Evolutionary conservation across 352 stramenopile genomes (phyloP).

Genomic region (Phytophthora cactorum): DNA sequence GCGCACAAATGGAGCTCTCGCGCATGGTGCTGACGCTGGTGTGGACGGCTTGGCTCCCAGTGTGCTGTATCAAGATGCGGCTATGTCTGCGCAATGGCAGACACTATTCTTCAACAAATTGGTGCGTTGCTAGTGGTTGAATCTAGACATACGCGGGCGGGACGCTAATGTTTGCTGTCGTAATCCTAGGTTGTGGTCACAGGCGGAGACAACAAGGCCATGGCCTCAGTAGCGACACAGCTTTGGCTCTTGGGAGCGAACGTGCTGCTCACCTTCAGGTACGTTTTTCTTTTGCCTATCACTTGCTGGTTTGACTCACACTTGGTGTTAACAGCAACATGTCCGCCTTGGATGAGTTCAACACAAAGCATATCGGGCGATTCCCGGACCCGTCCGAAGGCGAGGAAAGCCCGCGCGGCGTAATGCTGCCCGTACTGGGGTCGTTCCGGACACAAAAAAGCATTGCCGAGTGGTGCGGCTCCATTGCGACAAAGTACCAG

Average conservation of each 20-base stretch:
- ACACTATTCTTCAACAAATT: slow-evolving; percentile 60
- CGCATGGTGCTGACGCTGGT: slow-evolving; percentile 6
- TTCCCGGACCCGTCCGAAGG: slow-evolving; percentile 47
- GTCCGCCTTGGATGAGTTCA: slow-evolving; percentile 56
- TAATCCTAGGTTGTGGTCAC: slow-evolving; percentile 64
- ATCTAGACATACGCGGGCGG: not conserved
- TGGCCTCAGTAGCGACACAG: slow-evolving; percentile 58
- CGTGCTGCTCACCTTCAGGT: slow-evolving; percentile 73
- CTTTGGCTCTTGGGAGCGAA: slow-evolving; percentile 73
- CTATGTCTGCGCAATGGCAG: slow-evolving; percentile 39
- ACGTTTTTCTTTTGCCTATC: slow-evolving; percentile 24
- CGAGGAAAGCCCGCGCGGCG: slow-evolving; percentile 48
- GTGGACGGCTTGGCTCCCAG: slow-evolving; percentile 21
- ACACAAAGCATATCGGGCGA: slow-evolving; percentile 57
- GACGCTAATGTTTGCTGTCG: slow-evolving; percentile 6
- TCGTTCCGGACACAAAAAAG: slow-evolving; percentile 53
- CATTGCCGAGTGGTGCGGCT: slow-evolving; percentile 65
- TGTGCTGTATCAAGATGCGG: slow-evolving; percentile 34
- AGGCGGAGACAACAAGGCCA: slow-evolving; percentile 54
- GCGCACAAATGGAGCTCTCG: slow-evolving; percentile 17
- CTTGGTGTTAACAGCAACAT: slow-evolving; percentile 36
- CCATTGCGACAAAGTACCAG: slow-evolving; percentile 61
- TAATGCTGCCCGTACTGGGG: slow-evolving; percentile 63
- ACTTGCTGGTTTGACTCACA: not conserved
- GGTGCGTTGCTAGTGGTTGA: slow-evolving; percentile 33